phyloP scores from a whole-genome alignment of 805 yeast species.

The Tetrapisispora pingtungensis region DNA sequence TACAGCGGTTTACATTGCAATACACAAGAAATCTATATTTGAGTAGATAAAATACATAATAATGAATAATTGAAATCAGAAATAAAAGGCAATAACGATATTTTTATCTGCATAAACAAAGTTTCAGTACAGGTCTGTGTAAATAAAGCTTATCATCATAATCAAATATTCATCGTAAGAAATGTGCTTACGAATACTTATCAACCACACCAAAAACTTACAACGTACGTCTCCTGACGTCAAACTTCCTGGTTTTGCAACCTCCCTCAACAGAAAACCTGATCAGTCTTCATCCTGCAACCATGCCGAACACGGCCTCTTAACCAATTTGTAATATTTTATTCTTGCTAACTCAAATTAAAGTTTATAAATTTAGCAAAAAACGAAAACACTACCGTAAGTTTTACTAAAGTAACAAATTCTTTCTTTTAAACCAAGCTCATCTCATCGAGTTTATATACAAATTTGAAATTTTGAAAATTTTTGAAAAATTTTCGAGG shows the following conservation, averaged over 20 bases:
- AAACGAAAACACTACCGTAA: no score
- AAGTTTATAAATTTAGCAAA: no score
- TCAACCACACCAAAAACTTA: neutral
- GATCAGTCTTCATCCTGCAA: no score
- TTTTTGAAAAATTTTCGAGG: neutral
- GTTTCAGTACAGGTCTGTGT: constrained; percentile 34
- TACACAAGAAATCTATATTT: no score
- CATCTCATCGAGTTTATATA: neutral
- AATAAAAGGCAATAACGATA: constrained; percentile 19
- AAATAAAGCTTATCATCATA: constrained; percentile 25
- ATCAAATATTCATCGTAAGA: neutral
- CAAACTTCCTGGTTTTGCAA: neutral
- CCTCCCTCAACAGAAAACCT: no score
- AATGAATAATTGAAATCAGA: constrained; percentile 10
- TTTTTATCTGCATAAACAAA: constrained; percentile 26
- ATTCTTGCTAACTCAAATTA: no score
- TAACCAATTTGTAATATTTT: no score
- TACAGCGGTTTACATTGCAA: no score
- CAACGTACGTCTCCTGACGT: constrained; percentile 1
- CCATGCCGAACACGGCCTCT: no score
- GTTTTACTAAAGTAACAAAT: no score
- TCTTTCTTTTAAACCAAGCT: no score
- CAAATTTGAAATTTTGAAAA: neutral
- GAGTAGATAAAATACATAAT: neutral
- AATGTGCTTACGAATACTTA: no score